Conservation (phyloP, 176 grass and related monocot species). For the Oryza meridionalis region DNA sequence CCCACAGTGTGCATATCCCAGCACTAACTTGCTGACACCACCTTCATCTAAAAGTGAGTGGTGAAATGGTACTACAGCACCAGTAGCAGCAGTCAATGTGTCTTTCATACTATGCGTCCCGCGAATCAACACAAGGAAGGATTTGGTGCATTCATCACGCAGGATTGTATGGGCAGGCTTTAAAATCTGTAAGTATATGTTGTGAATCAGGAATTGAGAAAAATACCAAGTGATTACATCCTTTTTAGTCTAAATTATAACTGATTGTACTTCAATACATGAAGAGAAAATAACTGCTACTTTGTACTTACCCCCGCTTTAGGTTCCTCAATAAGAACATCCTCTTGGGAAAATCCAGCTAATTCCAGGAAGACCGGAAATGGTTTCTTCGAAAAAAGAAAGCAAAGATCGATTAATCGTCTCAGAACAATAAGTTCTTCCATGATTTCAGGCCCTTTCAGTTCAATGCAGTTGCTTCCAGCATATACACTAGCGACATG, state of each 20-base stretch:
- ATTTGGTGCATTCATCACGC: constrained; percentile 74
- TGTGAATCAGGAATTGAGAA: constrained; percentile 28
- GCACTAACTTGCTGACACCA: constrained; percentile 87
- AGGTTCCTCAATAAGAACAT: constrained; percentile 91
- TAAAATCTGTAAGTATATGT: constrained; percentile 58
- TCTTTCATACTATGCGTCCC: constrained; percentile 93
- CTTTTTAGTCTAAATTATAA: constrained; percentile 24
- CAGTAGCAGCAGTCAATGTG: constrained; percentile 86
- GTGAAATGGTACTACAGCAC: constrained; percentile 96
- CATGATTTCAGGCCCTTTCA: constrained; percentile 74
- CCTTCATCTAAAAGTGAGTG: constrained; percentile 90
- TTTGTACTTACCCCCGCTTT: constrained; percentile 75
- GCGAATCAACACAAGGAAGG: constrained; percentile 88
- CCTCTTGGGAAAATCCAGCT: constrained; percentile 70
- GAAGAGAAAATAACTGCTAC: constrained; percentile 31
- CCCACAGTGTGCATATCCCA: constrained; percentile 97
- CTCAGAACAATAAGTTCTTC: constrained; percentile 71
- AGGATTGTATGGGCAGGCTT: constrained; percentile 96
- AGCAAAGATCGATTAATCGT: constrained; percentile 80
- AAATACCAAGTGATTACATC: constrained; percentile 22
- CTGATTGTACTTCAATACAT: constrained; percentile 4
- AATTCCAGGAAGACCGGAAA: constrained; percentile 79
- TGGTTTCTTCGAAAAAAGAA: constrained; percentile 93
- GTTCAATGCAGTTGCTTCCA: constrained; percentile 73
- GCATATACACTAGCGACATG: constrained; percentile 84